Base-by-base conservation (phyloP, 148 eudicot species). In the Amaranthus hypochondriacus region DNA sequence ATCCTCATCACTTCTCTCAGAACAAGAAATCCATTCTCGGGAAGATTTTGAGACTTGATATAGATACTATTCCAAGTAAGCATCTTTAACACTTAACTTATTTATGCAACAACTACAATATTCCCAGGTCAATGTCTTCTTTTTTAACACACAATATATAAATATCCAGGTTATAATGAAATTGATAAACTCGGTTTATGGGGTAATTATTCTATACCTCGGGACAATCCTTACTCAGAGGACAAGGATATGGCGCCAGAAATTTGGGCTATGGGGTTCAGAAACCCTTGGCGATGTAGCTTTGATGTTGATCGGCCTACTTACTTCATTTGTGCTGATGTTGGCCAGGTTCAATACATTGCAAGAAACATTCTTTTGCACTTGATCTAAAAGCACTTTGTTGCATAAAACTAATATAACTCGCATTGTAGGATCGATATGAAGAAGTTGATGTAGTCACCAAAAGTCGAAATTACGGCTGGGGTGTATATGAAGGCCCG, bases 231-330 rank as follows among this genome's bases (percentile, higher is more conserved):
- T 5, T 87, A 74, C 66, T 39, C 83, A 0, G 89, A 88, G 69
- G 98, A 94, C 68, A 83, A 86, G 68, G 90, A 83, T 0, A 76
- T 84, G 80, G 81, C 80, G n/a, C 89, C 82, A 7, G 97, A 91
- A 81, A 85, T 94, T 18, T 94, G 97, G 97, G 98, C 97, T 3
- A 70, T 85, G 76, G 98, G 98, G 61, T 75, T 94, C 60, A 84
- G 97, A 73, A 92, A 92, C 73, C 98, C 97, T 7, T 94, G 98
- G 98, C 90, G 98, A 49, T 94, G 98, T 70, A 91, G 97, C 85
- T 91, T 92, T 71, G 97, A 94, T 76, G 80, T 88, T 49, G 86
- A 89, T 53, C 86, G 98, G 70, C 93, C 93, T 81, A 84, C 90
- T n/a, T 94, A 94, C 85, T 94, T 94, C 66, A 53, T 90, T 21